Conservation (phyloP, 352 stramenopile genomes). For the Phytophthora citricola region DNA sequence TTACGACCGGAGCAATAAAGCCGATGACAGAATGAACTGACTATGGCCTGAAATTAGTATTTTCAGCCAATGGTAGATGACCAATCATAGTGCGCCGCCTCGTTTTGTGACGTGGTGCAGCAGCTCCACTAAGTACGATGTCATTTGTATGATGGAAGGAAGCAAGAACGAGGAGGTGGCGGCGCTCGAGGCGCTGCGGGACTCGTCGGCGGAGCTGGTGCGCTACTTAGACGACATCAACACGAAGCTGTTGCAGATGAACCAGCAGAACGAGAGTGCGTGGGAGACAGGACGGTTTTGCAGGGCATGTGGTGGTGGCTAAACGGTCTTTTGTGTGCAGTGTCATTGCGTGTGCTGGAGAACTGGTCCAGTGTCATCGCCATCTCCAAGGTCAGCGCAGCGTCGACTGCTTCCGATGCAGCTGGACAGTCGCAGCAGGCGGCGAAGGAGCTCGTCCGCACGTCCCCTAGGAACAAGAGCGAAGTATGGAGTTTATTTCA, state of each 20-base stretch:
- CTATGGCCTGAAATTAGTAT: slow-evolving; percentile 11
- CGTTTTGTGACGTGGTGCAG: slow-evolving; percentile 20
- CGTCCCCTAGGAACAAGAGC: slow-evolving; percentile 35
- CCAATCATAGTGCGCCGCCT: slow-evolving; percentile 15
- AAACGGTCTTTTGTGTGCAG: slow-evolving; percentile 27
- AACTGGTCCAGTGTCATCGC: slow-evolving; percentile 86
- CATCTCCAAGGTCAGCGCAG: slow-evolving; percentile 61
- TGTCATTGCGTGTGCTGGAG: slow-evolving; percentile 79
- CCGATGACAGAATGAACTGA: slow-evolving; percentile 12
- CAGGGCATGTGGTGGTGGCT: too few relatives aligned
- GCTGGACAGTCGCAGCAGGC: slow-evolving; percentile 24
- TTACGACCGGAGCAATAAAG: slow-evolving; percentile 22
- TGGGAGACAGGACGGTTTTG: not conserved
- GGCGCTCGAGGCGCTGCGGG: slow-evolving; percentile 78
- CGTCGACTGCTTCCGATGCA: slow-evolving; percentile 20
- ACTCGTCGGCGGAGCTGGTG: slow-evolving; percentile 80
- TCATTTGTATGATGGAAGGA: slow-evolving; percentile 32
- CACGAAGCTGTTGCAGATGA: slow-evolving; percentile 75
- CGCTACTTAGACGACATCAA: slow-evolving; percentile 80
- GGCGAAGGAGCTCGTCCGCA: slow-evolving; percentile 68
- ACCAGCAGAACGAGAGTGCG: slow-evolving; percentile 85
- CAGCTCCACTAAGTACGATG: slow-evolving; percentile 2
- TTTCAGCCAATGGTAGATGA: slow-evolving; percentile 22
- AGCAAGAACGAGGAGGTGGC: slow-evolving; percentile 82
- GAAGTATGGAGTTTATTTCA: not conserved